Evolutionary conservation across 2,329 filamentous ascomycete genomes (phyloP), one percentile per base, ranked within the genome.

Genomic region (Botrytis aclada): DNA sequence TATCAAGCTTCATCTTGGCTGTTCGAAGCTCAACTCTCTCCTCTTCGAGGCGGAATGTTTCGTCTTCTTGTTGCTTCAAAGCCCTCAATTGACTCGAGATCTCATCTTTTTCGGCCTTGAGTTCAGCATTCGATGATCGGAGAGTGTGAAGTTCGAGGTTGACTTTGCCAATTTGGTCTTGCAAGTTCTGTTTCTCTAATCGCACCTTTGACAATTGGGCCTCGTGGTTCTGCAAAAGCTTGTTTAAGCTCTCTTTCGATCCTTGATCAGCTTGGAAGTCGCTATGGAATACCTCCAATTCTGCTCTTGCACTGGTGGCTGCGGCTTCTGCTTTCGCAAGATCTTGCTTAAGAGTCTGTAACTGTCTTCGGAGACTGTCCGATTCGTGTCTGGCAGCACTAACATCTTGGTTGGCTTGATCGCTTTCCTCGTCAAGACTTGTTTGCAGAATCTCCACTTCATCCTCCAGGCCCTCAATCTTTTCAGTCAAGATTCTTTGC

Each of bases 391-490:
- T 84, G 22, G 84, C 82, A 62, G 82, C 81, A 69, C 82, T 79
- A 16, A 87, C 79, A 62, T 86, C 84, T 56, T 84, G 82, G 25
- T 83, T 87, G 9, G 87, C 86, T 73, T 88, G 86, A 75, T 91
- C 88, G 61, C 87, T 86, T 80, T 92, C 90, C 67, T 92, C 90
- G 67, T 83, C 82, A 20, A 83, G 73, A 41, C 80, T 81, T n/a
- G 80, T 81, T 80, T 94, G 91, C 22, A 95, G 82, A 41, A 93
- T 88, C 70, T 93, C 90, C n/a, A 94, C 85, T 80, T 94, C 92
- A 76, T 94, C 92, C 79, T 95, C 91, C 32, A 95, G 81, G 12
- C 86, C 86, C 73, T 92, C 88, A 2, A 90, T 84, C 80, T 90
- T 93, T 76, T 92, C 90, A 66, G 85, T 84, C 74, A 93, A 85